phyloP scores from a whole-genome alignment of 2,329 filamentous ascomycete species.

The Ophiocordyceps australis region DNA sequence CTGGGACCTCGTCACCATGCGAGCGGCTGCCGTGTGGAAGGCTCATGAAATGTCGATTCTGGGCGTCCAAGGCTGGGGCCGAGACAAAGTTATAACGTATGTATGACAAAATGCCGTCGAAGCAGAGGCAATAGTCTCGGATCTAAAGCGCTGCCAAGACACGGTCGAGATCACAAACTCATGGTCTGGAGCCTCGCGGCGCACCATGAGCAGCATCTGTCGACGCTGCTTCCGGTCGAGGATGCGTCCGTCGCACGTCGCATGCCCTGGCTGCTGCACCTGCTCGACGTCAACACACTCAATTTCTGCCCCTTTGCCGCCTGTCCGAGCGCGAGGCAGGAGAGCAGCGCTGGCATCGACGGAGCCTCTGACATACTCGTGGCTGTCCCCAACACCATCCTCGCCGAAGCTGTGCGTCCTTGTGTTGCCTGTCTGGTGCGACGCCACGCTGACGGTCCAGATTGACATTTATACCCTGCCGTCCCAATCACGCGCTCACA shows the following conservation, averaged over 20 bases:
- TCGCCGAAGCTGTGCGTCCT: constrained; percentile 45
- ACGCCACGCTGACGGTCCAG: constrained; percentile 11
- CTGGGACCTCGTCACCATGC: constrained; percentile 71
- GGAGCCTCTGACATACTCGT: constrained; percentile 35
- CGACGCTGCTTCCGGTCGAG: constrained; percentile 55
- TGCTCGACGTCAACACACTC: constrained; percentile 74
- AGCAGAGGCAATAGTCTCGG: too few relatives aligned
- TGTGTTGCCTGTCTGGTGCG: neutral
- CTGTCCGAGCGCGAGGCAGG: constrained; percentile 21
- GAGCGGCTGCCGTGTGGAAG: constrained; percentile 70
- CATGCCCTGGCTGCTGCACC: constrained; percentile 72
- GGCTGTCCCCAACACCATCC: constrained; percentile 63
- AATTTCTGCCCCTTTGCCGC: constrained; percentile 83
- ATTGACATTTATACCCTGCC: constrained; percentile 78
- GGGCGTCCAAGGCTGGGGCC: constrained; percentile 51
- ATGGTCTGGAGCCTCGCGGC: constrained; percentile 61
- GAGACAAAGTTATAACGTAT: constrained; percentile 69
- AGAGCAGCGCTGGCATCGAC: constrained; percentile 4
- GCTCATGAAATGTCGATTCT: constrained; percentile 67
- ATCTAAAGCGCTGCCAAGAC: too few relatives aligned
- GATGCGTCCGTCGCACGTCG: constrained; percentile 25
- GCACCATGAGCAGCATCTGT: constrained; percentile 44
- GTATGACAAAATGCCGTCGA: constrained; percentile 12
- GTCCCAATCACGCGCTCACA: constrained; percentile 48
- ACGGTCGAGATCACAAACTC: constrained; percentile 78